Base-by-base conservation (phyloP, 2,329 filamentous ascomycete species). In the Podosphaera aphanis region DNA sequence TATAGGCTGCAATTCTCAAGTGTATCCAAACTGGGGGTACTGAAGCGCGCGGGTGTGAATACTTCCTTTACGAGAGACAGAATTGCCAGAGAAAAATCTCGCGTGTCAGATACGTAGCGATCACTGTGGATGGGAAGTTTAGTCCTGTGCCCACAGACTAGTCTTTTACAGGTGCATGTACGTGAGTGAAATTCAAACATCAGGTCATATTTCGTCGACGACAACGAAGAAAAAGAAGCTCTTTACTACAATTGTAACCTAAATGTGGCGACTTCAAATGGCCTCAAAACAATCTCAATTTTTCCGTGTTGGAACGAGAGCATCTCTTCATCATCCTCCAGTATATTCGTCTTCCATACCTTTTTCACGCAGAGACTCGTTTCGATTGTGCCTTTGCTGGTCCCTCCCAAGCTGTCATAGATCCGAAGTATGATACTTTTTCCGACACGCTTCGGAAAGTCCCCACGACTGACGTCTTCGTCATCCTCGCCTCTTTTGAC, bases 401-500 rank as follows among this genome's bases (percentile, higher is more conserved):
- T 79, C 0, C 90, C 90, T 40, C 90, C 90, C 37, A 95, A 64
- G 49, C 79, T 79, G 60, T 98, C 90, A 58, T 92, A 98, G 18
- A 94, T 68, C 1, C 90, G 71, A 48, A 94, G 53, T 49, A 98
- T 78, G 41, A 95, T 70, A 59, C 82, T 92, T 60, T 73, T 73
- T 0, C 83, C 85, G 53, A 74, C 71, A 47, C 81, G 74, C 52
- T 66, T 66, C 2, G 73, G 70, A 27, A 88, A 63, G 31, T 72
- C 71, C 19, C 73, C 71, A 15, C 68, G 62, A 39, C 69, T 74
- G 38, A 85, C 71, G 53, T 85, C 82, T 56, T 79, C 77, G 52
- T 88, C 82, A 55, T 88, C 82, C 58, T 88, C 82, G n/a, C 83
- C 90, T 47, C 90, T 79, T 70, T 98, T 98, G 61, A 98, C 71